These are phyloP conservation scores for Rhizophagus prolifer DNA, from an alignment of 192 early-diverging fungal species.

Conservation along the genomic window DNA sequence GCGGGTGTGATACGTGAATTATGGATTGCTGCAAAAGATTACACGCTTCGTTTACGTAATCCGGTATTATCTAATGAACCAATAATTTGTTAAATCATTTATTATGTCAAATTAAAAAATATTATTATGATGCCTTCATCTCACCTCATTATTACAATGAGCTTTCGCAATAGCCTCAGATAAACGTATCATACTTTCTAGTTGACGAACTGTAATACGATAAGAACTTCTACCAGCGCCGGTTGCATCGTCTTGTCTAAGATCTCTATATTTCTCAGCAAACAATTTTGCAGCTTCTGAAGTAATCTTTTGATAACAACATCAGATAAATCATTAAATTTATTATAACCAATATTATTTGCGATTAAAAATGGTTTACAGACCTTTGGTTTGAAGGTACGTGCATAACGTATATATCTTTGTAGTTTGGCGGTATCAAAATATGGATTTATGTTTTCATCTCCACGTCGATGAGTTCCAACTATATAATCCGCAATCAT, in stretches of 20 bases:
- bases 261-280: conserved; percentile 80
- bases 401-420: conserved; percentile 86
- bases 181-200: conserved; percentile 94
- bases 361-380: neutral
- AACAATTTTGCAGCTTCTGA: conserved; percentile 75
- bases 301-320: conserved; percentile 49
- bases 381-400: conserved; percentile 82
- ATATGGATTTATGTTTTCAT: conserved; percentile 69
- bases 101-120: neutral
- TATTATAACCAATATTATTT: neutral
- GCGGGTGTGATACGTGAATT: conserved; percentile 66
- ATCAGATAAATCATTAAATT: neutral
- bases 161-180: conserved; percentile 94
- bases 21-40: conserved; percentile 86
- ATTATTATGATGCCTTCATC: neutral
- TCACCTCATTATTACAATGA: conserved; percentile 64
- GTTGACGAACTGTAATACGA: conserved; percentile 94
- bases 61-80: conserved; percentile 55
- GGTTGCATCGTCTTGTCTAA: conserved; percentile 84
- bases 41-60: conserved; percentile 82
- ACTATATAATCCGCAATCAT: conserved; percentile 94
- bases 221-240: conserved; percentile 71
- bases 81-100: neutral
- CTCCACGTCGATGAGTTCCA: conserved; percentile 70
- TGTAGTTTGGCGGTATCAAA: conserved; percentile 74